Conservation (phyloP, 441 rosid species). For the Pelargonium australe region DNA sequence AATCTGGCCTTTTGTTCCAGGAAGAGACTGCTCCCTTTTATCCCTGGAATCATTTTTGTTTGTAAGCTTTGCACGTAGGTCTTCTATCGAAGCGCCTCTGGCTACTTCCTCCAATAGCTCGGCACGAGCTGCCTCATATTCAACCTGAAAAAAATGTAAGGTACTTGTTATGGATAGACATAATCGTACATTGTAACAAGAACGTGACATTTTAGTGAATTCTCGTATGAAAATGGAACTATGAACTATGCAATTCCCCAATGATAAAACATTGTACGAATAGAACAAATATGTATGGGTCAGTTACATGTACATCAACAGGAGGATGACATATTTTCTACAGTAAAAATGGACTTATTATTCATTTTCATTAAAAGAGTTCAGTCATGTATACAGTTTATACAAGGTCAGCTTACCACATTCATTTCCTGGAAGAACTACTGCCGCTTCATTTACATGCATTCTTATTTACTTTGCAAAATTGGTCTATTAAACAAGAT, state of each 20-base stretch:
- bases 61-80: conserved; percentile 54
- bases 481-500: not conserved
- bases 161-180: conserved; percentile 11
- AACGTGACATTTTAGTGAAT: not conserved
- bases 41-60: conserved; percentile 42
- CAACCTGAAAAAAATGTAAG: conserved; percentile 45
- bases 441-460: not conserved
- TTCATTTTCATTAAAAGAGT: not conserved
- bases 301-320: conserved; percentile 1
- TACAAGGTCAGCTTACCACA: not conserved
- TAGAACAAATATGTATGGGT: not conserved
- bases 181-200: not conserved
- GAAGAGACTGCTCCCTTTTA: conserved; percentile 30
- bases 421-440: not conserved
- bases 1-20: conserved; percentile 32
- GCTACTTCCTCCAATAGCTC: conserved; percentile 81
- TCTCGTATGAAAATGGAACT: not conserved
- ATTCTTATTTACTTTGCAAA: not conserved
- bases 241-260: not conserved
- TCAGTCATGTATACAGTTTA: not conserved
- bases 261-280: not conserved
- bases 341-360: not conserved
- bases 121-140: conserved; percentile 84
- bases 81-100: conserved; percentile 66
- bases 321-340: not conserved